Conservation (phyloP, 1,284 basidiomycete genomes). For the Sanghuangporus weigelae region DNA sequence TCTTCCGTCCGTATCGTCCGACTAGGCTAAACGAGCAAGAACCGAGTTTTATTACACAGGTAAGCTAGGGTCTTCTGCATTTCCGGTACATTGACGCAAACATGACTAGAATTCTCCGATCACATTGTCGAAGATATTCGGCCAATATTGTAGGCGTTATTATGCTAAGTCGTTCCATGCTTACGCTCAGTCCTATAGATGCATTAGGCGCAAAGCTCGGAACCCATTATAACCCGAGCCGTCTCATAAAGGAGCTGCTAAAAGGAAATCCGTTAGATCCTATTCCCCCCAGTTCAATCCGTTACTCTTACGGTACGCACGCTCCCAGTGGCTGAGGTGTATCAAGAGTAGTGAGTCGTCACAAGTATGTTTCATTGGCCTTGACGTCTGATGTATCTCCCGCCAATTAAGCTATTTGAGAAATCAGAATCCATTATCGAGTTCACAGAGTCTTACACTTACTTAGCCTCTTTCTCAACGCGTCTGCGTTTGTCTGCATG, state of each 20-base stretch:
- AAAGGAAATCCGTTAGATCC: constrained; percentile 7
- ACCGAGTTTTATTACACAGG: neutral
- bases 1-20: constrained; percentile 21
- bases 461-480: constrained; percentile 55
- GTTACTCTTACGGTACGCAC: constrained; percentile 9
- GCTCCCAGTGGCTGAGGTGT: neutral
- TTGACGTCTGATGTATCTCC: constrained; percentile 7
- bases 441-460: constrained; percentile 21
- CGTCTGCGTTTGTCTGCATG: constrained; percentile 55
- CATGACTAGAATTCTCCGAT: constrained; percentile 6
- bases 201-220: constrained; percentile 8
- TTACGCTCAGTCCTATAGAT: neutral
- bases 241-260: neutral
- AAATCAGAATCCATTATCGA: neutral
- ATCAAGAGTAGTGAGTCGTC: neutral
- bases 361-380: neutral
- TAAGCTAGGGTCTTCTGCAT: neutral
- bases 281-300: constrained; percentile 11
- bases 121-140: constrained; percentile 11
- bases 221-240: constrained; percentile 6
- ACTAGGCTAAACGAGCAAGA: neutral
- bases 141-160: constrained; percentile 9
- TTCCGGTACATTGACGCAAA: neutral
- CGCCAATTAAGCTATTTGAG: constrained; percentile 1
- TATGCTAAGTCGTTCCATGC: neutral